phyloP scores from a whole-genome alignment of 225 moss, liverwort and hornwort genomes.

The Sphagnum contortum region DNA sequence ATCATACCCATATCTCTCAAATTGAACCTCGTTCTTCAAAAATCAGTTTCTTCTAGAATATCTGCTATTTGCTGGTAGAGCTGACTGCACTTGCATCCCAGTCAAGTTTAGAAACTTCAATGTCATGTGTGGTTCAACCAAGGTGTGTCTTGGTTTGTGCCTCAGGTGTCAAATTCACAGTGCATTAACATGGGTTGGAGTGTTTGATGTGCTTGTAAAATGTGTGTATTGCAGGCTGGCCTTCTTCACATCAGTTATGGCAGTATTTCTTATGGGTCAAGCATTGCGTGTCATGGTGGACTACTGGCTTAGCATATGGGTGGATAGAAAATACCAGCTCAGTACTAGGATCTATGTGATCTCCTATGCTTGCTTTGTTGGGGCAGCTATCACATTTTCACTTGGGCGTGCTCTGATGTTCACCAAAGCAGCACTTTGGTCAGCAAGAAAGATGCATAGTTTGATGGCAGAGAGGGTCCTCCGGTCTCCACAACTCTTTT shows the following conservation, averaged over 20 bases:
- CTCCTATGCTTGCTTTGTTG: slow-evolving; percentile 39
- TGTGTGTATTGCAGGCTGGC: slow-evolving; percentile 15
- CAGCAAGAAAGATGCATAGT: slow-evolving; percentile 77
- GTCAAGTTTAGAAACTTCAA: too few relatives aligned
- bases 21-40: too few relatives aligned
- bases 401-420: slow-evolving; percentile 43
- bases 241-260: slow-evolving; percentile 22
- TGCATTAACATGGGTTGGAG: too few relatives aligned
- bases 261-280: slow-evolving; percentile 53
- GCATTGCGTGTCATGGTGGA: slow-evolving; percentile 83
- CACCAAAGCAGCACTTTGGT: slow-evolving; percentile 40
- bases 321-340: slow-evolving; percentile 40
- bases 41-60: too few relatives aligned
- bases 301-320: slow-evolving; percentile 83
- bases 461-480: slow-evolving; percentile 73
- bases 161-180: too few relatives aligned
- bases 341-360: slow-evolving; percentile 52
- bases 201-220: too few relatives aligned
- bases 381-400: slow-evolving; percentile 33
- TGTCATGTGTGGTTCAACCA: too few relatives aligned
- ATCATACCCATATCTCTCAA: too few relatives aligned
- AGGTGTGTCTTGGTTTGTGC: too few relatives aligned
- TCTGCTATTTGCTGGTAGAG: too few relatives aligned
- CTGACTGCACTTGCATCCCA: too few relatives aligned
- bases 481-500: slow-evolving; percentile 79